Conservation (phyloP, 345 rosid genomes). For the Hypericum perforatum region DNA sequence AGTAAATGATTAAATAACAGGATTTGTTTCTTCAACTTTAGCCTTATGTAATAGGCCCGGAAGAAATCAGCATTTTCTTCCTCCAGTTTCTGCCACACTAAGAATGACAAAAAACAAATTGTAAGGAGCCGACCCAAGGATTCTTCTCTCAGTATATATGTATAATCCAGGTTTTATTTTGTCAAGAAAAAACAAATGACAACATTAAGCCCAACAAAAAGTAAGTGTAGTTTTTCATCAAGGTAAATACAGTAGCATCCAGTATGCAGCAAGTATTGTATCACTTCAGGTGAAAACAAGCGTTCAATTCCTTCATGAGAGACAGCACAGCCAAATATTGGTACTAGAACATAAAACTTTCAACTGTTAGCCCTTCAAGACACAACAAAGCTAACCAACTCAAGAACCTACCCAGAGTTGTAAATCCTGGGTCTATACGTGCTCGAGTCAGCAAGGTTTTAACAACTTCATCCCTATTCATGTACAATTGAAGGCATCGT, state of each 20-base stretch:
- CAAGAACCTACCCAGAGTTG: slow-evolving; percentile 62
- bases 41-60: slow-evolving; percentile 15
- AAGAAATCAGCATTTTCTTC: slow-evolving; percentile 23
- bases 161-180: too few relatives aligned
- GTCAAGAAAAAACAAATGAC: too few relatives aligned
- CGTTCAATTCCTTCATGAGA: too few relatives aligned
- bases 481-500: slow-evolving; percentile 88
- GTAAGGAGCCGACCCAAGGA: slow-evolving; percentile 3
- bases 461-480: slow-evolving; percentile 91
- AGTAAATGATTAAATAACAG: slow-evolving; percentile 17
- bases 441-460: slow-evolving; percentile 76
- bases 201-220: too few relatives aligned
- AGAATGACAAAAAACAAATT: slow-evolving; percentile 11
- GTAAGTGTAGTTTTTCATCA: too few relatives aligned
- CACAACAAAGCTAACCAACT: neutral
- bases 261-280: too few relatives aligned
- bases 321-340: too few relatives aligned
- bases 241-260: too few relatives aligned
- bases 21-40: slow-evolving; percentile 21
- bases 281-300: too few relatives aligned
- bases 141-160: neutral
- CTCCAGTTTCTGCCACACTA: slow-evolving; percentile 26
- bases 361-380: too few relatives aligned
- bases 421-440: slow-evolving; percentile 93
- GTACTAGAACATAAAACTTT: too few relatives aligned